Base-by-base conservation (phyloP, 345 rosid genomes). In the Bruguiera parviflora region DNA sequence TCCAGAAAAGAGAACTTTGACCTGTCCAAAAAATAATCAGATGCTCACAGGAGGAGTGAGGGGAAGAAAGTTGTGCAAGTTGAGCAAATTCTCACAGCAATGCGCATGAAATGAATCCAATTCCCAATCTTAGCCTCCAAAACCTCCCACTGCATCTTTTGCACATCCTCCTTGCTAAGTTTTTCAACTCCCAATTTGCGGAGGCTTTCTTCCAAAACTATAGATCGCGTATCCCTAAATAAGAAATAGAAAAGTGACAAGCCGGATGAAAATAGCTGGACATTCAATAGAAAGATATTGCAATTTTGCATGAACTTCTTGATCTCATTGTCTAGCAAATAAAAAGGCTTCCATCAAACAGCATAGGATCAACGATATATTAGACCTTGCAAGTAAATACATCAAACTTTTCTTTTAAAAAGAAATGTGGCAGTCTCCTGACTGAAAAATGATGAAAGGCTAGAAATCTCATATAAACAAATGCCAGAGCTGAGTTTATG, bases 21-120 rank as follows among this genome's bases (percentile, higher is more conserved):
- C 97, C 96, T 92, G 85, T 78, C 61, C 62, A 69, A 77, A 64
- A 55, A 8, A n/a, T 21, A 21, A n/a, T n/a, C 22, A n/a, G 58
- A n/a, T 1, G 9, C 25, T 53, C 28, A 22, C 25, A 53, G 27
- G 8, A 21, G 11, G 10, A 22, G 22, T 24, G 10, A 35, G 24
- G 24, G 24, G 32, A 13, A 66, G 32, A 57, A 22, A 64, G 37
- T 27, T 35, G 5, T 39, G 37, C 57, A 56, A 22, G 51, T 73
- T 46, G 64, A 47, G 56, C 11, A 33, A 29, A 27, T 78, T 31
- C 95, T 92, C 77, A 95, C 97, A 77, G 99, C 96, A 76, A 92
- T 92, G 52, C 96, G 96, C 96, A 92, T 92, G 75, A 85, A 92
- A 80, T 95, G 99, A 73, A 92, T 95, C 97, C 99, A 95, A 46